A percentile compares a stretch with the other conserved stretches of the same genome.
These are phyloP conservation scores for Apiotrichum gamsii DNA, from an alignment of 1,284 basidiomycete species.

Conservation along the genomic window DNA sequence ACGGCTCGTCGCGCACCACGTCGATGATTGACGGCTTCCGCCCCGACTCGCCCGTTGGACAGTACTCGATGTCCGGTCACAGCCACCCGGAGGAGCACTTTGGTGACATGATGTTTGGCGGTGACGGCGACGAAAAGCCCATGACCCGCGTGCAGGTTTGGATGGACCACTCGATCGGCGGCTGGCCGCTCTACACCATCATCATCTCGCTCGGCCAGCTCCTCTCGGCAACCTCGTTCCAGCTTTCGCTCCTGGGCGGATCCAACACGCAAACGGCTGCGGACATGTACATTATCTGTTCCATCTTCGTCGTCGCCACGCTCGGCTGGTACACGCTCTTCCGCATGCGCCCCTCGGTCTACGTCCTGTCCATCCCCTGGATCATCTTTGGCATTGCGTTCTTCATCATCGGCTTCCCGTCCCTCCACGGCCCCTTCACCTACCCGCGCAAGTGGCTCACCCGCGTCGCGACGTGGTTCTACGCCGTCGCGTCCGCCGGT, in stretches of 20 bases:
- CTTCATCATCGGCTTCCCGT: conserved; percentile 80
- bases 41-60: conserved; percentile 52
- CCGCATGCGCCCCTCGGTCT: conserved; percentile 78
- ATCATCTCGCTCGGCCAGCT: conserved; percentile 77
- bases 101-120: conserved; percentile 53
- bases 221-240: conserved; percentile 69
- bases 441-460: conserved; percentile 61
- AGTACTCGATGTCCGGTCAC: conserved; percentile 42
- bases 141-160: conserved; percentile 77
- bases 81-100: conserved; percentile 42
- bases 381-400: conserved; percentile 81
- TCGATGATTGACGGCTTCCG: conserved; percentile 64
- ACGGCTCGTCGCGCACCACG: conserved; percentile 29
- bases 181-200: conserved; percentile 86
- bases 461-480: conserved; percentile 73
- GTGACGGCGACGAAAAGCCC: conserved; percentile 52
- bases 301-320: conserved; percentile 74
- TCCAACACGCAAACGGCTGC: conserved; percentile 71
- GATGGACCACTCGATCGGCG: conserved; percentile 65
- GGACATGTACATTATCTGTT: conserved; percentile 83
- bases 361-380: conserved; percentile 78
- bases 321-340: conserved; percentile 85
- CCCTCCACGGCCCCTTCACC: conserved; percentile 59
- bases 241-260: conserved; percentile 79
- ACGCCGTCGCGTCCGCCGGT: conserved; percentile 80